Base-by-base conservation (phyloP, 495 filamentous ascomycete genomes). In the Aspergillus haitiensis region DNA sequence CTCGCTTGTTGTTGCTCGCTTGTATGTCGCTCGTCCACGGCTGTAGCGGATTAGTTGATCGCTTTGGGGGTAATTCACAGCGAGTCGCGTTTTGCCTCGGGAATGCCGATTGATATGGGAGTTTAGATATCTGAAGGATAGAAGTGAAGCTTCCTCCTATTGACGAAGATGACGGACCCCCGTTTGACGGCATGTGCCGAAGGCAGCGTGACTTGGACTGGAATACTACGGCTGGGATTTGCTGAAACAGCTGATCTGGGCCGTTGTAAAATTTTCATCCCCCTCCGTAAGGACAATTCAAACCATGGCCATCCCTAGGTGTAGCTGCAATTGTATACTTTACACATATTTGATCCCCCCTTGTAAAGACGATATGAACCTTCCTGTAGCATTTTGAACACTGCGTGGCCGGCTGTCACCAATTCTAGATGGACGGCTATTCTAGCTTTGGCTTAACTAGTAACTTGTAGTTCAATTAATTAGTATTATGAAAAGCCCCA, bases 51-150 rank as follows among this genome's bases (percentile, higher is more conserved):
- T 18, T 47, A 18, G 61, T 52, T 52, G 45, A 50, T 37, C 27
- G 52, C 59, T 49, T 52, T 58, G 52, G 56, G 49, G 60, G 48
- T 55, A 53, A 54, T 51, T 27, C 21, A 39, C 53, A 72, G 58
- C 67, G 64, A 56, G 55, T 27, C 66, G 68, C 61, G 64, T 67
- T 64, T 27, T 70, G 56, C 59, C 49, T 54, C 49, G 61, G 61
- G 55, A 40, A 50, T 69, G 58, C 51, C 54, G 48, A 40, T 47
- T 52, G 54, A 53, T 50, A 16, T 58, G 49, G 50, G 56, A 33
- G 59, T 62, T 62, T 53, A 61, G 39, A 62, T 61, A 56, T 65
- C 60, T 44, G 48, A 54, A 27, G 50, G 27, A 50, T 34, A 18
- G 61, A 57, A 36, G 33, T 21, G 15, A 48, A n/a, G 31, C 37